Conservation (phyloP, 2,329 filamentous ascomycete genomes). For the Blastomyces gilchristii region DNA sequence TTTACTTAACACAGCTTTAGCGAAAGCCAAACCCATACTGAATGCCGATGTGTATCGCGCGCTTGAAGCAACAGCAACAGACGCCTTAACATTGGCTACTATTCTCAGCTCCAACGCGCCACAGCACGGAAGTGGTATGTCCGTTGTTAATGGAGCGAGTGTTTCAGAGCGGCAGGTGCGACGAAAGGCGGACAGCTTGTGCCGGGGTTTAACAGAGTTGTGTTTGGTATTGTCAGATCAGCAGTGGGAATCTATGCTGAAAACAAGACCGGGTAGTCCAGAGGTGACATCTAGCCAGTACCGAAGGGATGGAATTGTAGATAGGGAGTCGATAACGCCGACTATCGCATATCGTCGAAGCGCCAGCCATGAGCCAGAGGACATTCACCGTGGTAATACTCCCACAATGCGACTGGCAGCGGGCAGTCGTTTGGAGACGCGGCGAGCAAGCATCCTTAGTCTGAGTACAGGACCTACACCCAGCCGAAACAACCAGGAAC, state of each 20-base stretch:
- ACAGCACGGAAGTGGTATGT: conserved; percentile 35
- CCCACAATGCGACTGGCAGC: conserved; percentile 20
- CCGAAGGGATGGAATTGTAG: conserved; percentile 19
- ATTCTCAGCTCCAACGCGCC: conserved; percentile 67
- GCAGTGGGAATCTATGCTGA: conserved; percentile 19
- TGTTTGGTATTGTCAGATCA: conserved; percentile 72
- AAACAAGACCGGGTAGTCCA: conserved; percentile 24
- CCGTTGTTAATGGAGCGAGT: conserved; percentile 27
- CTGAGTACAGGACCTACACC: conserved; percentile 16
- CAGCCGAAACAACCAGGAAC: conserved; percentile 20
- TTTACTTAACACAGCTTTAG: conserved; percentile 67
- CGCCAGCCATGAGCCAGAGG: conserved; percentile 32
- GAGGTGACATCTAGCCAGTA: conserved; percentile 18
- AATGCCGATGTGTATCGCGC: conserved; percentile 63
- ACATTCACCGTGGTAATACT: conserved; percentile 17
- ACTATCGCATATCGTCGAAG: conserved; percentile 29
- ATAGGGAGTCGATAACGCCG: conserved; percentile 21
- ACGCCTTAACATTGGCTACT: conserved; percentile 67
- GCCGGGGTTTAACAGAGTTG: conserved; percentile 82
- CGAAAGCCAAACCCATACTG: conserved; percentile 63
- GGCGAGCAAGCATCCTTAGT: conserved; percentile 30
- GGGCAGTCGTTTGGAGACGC: conserved; percentile 29
- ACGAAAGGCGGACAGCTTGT: conserved; percentile 85
- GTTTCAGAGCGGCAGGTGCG: conserved; percentile 71
- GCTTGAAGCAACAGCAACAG: conserved; percentile 68